Percentiles rank a stretch among this genome's conserved stretches.
phyloP scores from a whole-genome alignment of 2,329 filamentous ascomycete species.

The Coniochaeta sp. region DNA sequence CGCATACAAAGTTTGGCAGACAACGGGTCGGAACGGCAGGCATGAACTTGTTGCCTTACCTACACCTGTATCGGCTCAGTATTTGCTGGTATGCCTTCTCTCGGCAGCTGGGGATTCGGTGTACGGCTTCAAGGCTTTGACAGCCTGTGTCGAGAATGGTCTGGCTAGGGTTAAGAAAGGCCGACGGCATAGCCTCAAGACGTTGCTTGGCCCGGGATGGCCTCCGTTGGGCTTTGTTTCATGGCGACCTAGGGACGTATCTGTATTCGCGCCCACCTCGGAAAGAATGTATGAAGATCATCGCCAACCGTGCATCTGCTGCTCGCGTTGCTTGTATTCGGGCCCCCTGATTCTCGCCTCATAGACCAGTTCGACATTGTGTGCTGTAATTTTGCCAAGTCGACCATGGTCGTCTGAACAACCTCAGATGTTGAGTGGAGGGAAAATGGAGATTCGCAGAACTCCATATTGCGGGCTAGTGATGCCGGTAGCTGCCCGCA shows the following conservation, averaged over 20 bases:
- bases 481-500: slow-evolving; percentile 1
- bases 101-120: not conserved
- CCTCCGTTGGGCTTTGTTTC: not conserved
- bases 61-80: not conserved
- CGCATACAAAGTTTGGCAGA: not conserved
- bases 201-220: not conserved
- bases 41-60: too few species aligned
- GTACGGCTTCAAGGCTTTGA: not conserved
- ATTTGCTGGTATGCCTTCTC: not conserved
- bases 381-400: not conserved
- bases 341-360: not conserved
- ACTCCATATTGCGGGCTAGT: not conserved
- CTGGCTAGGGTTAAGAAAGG: not conserved
- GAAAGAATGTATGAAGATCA: not conserved
- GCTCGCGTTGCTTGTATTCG: not conserved
- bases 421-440: not conserved
- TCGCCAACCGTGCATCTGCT: not conserved
- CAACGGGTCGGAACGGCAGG: not conserved
- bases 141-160: not conserved
- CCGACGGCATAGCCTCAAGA: not conserved
- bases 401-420: not conserved
- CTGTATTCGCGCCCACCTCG: not conserved
- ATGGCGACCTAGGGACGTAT: not conserved
- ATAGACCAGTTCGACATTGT: not conserved
- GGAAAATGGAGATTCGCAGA: not conserved